These are phyloP conservation scores for Arbutus unedo DNA, from an alignment of 148 eudicot genomes.

Conservation along the genomic window DNA sequence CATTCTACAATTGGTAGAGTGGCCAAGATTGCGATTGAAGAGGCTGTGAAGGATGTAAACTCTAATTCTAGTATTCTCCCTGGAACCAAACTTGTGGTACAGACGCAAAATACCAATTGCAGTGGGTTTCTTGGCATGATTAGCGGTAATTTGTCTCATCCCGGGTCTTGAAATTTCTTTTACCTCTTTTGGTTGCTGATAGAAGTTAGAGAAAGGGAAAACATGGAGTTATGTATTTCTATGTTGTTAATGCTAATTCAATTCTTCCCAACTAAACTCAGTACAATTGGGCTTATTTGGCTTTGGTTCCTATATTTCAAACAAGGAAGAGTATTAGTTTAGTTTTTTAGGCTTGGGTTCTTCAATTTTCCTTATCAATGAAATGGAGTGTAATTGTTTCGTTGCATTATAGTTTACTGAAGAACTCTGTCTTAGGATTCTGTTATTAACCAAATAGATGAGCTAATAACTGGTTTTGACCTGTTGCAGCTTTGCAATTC, in stretches of 20 bases:
- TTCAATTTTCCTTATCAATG: background rate
- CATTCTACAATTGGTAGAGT: conserved; percentile 87
- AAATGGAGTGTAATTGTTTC: background rate
- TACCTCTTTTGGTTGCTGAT: background rate
- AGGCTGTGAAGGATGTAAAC: conserved; percentile 86
- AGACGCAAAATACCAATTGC: conserved; percentile 57
- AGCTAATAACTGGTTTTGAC: conserved; percentile 13
- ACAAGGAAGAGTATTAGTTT: no score
- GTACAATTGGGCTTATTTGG: no score
- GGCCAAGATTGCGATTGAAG: conserved; percentile 75
- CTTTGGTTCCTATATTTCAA: no score
- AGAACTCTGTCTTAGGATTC: background rate
- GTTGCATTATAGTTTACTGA: background rate
- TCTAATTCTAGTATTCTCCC: conserved; percentile 54
- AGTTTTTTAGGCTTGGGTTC: no score
- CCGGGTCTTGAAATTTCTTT: background rate
- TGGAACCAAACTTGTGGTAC: conserved; percentile 54
- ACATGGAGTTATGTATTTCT: background rate
- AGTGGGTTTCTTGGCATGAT: conserved; percentile 85
- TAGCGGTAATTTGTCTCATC: conserved; percentile 56
- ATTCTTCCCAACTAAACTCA: background rate
- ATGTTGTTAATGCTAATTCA: background rate
- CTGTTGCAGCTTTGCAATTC: conserved; percentile 65
- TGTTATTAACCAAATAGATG: conserved; percentile 6
- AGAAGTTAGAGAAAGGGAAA: background rate